Percentiles rank a stretch among this genome's conserved stretches.
These are phyloP conservation scores for Tetragonia tetragonoides DNA, from an alignment of 148 eudicot species.

Conservation along the genomic window DNA sequence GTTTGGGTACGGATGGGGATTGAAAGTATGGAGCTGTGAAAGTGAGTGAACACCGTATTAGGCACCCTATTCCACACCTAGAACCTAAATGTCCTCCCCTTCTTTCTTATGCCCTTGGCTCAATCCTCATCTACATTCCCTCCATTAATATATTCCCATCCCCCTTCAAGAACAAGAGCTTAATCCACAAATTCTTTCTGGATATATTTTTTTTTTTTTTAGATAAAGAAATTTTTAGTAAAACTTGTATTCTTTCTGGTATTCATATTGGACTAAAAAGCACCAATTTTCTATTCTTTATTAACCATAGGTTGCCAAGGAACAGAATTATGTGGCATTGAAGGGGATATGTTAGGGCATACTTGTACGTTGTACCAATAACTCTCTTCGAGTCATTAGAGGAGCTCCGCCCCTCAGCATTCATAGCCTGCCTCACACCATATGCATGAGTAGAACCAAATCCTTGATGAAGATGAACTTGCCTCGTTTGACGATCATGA, in stretches of 20 bases:
- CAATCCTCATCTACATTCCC: too few species aligned
- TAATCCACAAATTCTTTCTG: background rate
- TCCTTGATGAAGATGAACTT: conserved; percentile 53
- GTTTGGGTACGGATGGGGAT: too few species aligned
- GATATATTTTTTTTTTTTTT: too few species aligned
- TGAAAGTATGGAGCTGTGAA: too few species aligned
- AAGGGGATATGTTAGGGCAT: conserved; percentile 35
- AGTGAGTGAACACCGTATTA: too few species aligned
- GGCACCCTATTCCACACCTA: too few species aligned
- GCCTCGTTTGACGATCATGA: conserved; percentile 53
- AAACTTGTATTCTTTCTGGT: too few species aligned
- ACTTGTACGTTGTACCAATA: conserved; percentile 40
- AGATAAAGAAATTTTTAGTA: too few species aligned
- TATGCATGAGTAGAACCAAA: conserved; percentile 42
- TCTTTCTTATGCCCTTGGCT: too few species aligned
- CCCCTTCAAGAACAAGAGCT: too few species aligned
- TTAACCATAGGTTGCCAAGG: conserved; percentile 49
- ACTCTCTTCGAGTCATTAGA: conserved; percentile 43
- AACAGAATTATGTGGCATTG: conserved; percentile 41
- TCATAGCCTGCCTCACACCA: conserved; percentile 42
- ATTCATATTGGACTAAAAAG: conserved; percentile 30
- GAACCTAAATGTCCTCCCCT: too few species aligned
- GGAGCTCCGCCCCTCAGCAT: conserved; percentile 43
- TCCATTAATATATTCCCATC: background rate
- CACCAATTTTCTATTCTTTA: conserved; percentile 48